Evolutionary conservation across 2,329 filamentous ascomycete genomes (phyloP).

Genomic region (Talaromyces islandicus): DNA sequence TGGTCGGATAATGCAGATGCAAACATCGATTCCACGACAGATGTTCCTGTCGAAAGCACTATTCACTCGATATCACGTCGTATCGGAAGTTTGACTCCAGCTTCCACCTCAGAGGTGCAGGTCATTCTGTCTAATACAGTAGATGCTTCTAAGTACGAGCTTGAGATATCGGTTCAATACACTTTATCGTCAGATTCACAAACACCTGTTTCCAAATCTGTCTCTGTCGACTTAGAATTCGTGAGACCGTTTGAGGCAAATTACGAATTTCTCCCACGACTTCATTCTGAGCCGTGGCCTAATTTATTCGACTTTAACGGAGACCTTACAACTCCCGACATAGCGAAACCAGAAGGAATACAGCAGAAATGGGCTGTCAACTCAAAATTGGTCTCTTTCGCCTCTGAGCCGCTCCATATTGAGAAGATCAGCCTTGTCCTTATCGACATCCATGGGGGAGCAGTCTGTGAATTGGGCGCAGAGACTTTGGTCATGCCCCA

Average conservation of each 20-base stretch:
- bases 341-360: constrained; percentile 53
- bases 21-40: constrained; percentile 14
- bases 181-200: constrained; percentile 71
- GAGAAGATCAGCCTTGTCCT: constrained; percentile 61
- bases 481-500: constrained; percentile 26
- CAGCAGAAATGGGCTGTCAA: constrained; percentile 75
- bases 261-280: constrained; percentile 75
- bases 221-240: constrained; percentile 64
- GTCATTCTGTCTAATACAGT: constrained; percentile 48
- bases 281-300: constrained; percentile 77
- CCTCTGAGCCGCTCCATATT: constrained; percentile 55
- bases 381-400: constrained; percentile 69
- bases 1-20: constrained; percentile 39
- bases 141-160: constrained; percentile 54
- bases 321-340: constrained; percentile 22
- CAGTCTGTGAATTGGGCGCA: constrained; percentile 47
- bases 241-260: constrained; percentile 85
- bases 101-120: constrained; percentile 24
- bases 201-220: constrained; percentile 71
- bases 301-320: constrained; percentile 68
- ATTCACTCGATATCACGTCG: constrained; percentile 27
- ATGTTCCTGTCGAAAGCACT: constrained; percentile 19
- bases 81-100: constrained; percentile 30
- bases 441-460: constrained; percentile 55
- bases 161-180: constrained; percentile 71